Base-by-base conservation (phyloP, 2,329 filamentous ascomycete species). In the Akanthomyces lecanii region DNA sequence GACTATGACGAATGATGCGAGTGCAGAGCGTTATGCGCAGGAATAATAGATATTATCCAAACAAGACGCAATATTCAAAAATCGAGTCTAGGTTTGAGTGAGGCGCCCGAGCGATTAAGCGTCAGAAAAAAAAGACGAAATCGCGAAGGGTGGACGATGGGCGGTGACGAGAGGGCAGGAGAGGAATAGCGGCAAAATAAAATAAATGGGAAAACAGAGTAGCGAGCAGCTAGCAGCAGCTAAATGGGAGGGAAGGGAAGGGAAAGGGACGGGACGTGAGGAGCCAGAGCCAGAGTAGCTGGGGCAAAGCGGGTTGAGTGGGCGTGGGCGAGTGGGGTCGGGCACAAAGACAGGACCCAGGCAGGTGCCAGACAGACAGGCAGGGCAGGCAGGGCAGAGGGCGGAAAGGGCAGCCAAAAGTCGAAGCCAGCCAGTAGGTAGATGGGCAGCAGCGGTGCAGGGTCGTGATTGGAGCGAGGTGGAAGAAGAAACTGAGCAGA, bases 231-330 rank as follows among this genome's bases (percentile, higher is more conserved):
- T 58, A 60, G 51, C 23, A n/a, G 56, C 21, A 33, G 30, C 21
- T 8, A 28, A 50, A 50, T 10, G 28, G 25, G 44, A 52, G 48
- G 33, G 58, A 55, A 56, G 58, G 48, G 58, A 61, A 48, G 58
- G 58, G 58, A 52, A 55, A 56, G 58, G 48, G 58, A 61, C 58
- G 58, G 58, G 58, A 52, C 58, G 58, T 62, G 61, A n/a, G 53
- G 38, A 42, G 23, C 23, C 33, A 36, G 33, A 36, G 10, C 7
- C 33, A 36, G 33, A 36, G 33, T 21, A 56, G 61, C 61, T 62
- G 52, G 55, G 62, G 54, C 56, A 59, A 30, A 58, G 55, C 55
- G 54, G 62, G 54, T 47, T 62, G 61, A 45, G 45, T 21, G 25
- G 18, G 33, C 38, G 54, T 60, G 53, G 55, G 30, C 40, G 61